Evolutionary conservation across 2,329 filamentous ascomycete species (phyloP).

Genomic region (Septoria linicola): DNA sequence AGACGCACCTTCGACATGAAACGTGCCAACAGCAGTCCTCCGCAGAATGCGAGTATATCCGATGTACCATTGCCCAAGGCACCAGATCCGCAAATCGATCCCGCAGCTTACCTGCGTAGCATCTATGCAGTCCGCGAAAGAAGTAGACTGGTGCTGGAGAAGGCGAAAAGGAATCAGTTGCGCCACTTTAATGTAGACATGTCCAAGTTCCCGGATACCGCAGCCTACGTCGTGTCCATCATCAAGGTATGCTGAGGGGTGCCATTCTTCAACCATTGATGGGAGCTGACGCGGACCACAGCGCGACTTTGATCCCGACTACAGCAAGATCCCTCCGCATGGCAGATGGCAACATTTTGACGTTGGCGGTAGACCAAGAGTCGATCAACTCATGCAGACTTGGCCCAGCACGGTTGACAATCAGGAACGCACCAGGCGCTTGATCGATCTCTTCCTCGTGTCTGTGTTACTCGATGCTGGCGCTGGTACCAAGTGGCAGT

Average conservation of each 20-base stretch:
- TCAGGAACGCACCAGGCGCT: constrained; percentile 69
- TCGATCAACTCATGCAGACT: constrained; percentile 67
- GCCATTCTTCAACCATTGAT: background rate
- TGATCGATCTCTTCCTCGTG: constrained; percentile 75
- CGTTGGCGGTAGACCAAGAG: constrained; percentile 72
- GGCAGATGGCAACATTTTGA: constrained; percentile 82
- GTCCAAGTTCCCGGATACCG: constrained; percentile 77
- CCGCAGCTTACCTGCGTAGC: constrained; percentile 85
- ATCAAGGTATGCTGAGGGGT: constrained; percentile 68
- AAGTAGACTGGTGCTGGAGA: constrained; percentile 69
- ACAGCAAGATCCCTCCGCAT: constrained; percentile 76
- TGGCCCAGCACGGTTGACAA: constrained; percentile 69
- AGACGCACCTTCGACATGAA: constrained; percentile 23
- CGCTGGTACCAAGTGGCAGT: constrained; percentile 86
- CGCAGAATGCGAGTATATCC: constrained; percentile 46
- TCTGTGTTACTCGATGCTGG: constrained; percentile 85
- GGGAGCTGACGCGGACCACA: constrained; percentile 36
- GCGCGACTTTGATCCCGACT: constrained; percentile 70
- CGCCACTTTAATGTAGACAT: constrained; percentile 88
- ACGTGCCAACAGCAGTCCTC: constrained; percentile 39
- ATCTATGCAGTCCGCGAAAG: constrained; percentile 84
- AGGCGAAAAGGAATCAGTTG: constrained; percentile 73
- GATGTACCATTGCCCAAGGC: constrained; percentile 79
- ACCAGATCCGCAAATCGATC: constrained; percentile 83
- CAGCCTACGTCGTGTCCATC: constrained; percentile 83